These are phyloP conservation scores for Verticillium isaacii DNA, from an alignment of 2,329 filamentous ascomycete species.

Conservation along the genomic window DNA sequence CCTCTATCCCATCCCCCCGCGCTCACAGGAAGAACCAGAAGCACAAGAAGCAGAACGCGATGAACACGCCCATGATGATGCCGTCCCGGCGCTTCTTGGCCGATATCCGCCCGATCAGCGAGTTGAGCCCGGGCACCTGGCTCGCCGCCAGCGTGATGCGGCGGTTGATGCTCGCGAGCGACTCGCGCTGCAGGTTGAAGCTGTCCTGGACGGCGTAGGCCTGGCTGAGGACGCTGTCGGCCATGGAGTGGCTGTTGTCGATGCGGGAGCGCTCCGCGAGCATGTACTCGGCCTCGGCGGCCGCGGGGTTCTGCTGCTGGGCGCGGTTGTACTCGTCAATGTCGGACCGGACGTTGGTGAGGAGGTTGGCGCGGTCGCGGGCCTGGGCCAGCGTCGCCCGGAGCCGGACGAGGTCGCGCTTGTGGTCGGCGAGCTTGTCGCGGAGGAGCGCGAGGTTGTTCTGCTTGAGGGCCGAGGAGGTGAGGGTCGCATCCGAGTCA, in stretches of 20 bases:
- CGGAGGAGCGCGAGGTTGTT: conserved; percentile 90
- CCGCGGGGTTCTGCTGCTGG: conserved; percentile 62
- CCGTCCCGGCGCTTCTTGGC: conserved; percentile 93
- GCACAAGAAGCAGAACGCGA: conserved; percentile 86
- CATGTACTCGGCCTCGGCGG: conserved; percentile 95
- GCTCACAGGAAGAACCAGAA: conserved; percentile 66
- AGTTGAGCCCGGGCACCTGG: conserved; percentile 89
- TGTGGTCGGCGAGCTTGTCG: conserved; percentile 84
- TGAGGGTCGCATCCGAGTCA: conserved; percentile 84
- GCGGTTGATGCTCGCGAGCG: conserved; percentile 80
- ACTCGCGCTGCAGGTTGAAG: conserved; percentile 84
- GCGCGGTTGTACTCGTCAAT: conserved; percentile 78
- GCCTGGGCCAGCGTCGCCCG: conserved; percentile 69
- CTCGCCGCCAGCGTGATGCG: conserved; percentile 85
- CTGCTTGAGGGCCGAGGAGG: conserved; percentile 90
- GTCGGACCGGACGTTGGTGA: conserved; percentile 85
- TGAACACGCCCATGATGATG: conserved; percentile 86
- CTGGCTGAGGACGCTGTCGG: conserved; percentile 87
- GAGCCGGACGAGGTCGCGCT: conserved; percentile 73
- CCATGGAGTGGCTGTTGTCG: conserved; percentile 84
- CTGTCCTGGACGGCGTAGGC: conserved; percentile 95
- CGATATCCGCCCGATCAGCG: conserved; percentile 85
- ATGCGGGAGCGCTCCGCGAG: conserved; percentile 80
- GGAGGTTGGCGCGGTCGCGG: conserved; percentile 82
- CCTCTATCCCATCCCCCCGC: neutral